Conservation (phyloP, 768 basidiomycete species). For the Gymnopilus junonius region DNA sequence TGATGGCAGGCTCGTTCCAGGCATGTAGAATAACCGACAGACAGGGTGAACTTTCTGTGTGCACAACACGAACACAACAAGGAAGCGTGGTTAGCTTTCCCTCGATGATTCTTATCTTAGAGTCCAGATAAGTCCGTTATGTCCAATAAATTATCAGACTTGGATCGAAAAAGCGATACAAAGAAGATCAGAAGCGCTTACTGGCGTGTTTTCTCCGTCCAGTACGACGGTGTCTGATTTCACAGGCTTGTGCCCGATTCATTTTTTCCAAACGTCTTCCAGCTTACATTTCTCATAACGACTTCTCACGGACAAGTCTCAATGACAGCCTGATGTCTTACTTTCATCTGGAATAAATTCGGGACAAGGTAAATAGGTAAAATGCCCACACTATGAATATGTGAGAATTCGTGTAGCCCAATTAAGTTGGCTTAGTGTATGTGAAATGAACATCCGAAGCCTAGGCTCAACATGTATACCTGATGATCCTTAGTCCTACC, state of each 20-base stretch:
- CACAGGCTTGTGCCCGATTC: neutral
- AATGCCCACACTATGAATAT: constrained; percentile 10
- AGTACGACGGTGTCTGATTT: neutral
- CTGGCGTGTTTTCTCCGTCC: constrained; percentile 7
- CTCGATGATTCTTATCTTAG: constrained; percentile 10
- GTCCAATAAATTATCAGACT: neutral
- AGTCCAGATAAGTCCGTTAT: constrained; percentile 7
- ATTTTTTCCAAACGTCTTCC: neutral
- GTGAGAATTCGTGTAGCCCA: constrained; percentile 3
- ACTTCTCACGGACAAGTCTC: constrained; percentile 3
- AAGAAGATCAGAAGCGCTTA: neutral
- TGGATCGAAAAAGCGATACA: constrained; percentile 6
- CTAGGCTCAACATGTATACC: neutral
- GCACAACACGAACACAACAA: no score
- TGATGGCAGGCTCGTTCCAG: neutral
- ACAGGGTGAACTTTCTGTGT: neutral
- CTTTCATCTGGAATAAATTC: constrained; percentile 11
- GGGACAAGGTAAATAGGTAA: constrained; percentile 3
- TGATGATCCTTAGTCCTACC: neutral
- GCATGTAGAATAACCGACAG: neutral
- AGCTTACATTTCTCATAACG: neutral
- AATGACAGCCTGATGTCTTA: neutral
- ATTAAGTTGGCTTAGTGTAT: neutral
- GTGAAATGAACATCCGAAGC: neutral
- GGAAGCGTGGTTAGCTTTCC: neutral